Conservation (phyloP, 2,329 filamentous ascomycete genomes). For the Ramularia endophylla region DNA sequence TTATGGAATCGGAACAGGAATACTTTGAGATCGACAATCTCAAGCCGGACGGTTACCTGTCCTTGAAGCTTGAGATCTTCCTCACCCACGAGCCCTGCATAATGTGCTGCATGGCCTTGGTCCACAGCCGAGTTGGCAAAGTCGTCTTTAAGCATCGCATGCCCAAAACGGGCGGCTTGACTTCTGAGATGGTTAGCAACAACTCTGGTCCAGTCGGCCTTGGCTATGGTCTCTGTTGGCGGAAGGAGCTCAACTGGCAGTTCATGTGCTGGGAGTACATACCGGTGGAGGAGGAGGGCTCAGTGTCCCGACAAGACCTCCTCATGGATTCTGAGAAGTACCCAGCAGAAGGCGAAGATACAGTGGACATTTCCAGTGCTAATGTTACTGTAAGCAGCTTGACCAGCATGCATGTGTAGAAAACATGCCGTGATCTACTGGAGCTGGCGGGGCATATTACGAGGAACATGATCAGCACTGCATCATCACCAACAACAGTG, state of each 20-base stretch:
- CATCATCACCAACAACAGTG: conserved; percentile 12
- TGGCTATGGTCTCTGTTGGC: conserved; percentile 59
- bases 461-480: conserved; percentile 19
- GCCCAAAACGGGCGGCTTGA: conserved; percentile 74
- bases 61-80: conserved; percentile 89
- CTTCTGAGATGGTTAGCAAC: conserved; percentile 54
- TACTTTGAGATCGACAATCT: conserved; percentile 61
- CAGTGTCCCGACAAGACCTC: conserved; percentile 16
- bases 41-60: conserved; percentile 78
- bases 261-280: conserved; percentile 69
- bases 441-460: conserved; percentile 29
- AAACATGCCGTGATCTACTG: conserved; percentile 25
- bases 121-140: conserved; percentile 86
- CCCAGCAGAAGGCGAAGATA: conserved; percentile 14
- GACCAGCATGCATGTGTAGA: conserved; percentile 33
- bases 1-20: conserved; percentile 59
- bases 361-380: conserved; percentile 22
- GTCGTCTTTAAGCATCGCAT: conserved; percentile 77
- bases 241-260: conserved; percentile 77
- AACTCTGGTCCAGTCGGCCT: conserved; percentile 32
- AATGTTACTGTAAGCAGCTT: conserved; percentile 31
- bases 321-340: conserved; percentile 22
- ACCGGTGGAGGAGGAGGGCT: conserved; percentile 17
- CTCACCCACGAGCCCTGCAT: conserved; percentile 93
- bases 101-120: conserved; percentile 93